Base-by-base conservation (phyloP, 176 grass and related monocot species). In the Lolium multiflorum region DNA sequence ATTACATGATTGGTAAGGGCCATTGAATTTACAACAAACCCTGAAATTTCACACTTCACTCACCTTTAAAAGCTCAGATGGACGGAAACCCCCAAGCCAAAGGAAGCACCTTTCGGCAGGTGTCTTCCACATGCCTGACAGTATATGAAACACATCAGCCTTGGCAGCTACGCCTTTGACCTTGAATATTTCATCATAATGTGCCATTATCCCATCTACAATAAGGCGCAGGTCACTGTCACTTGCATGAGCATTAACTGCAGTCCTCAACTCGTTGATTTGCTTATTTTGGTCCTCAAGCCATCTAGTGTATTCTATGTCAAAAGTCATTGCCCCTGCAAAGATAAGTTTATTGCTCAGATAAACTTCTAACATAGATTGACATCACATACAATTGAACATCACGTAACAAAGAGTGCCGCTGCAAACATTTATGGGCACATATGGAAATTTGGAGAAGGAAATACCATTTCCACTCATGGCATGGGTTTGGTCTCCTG, bases 91-190 rank as follows among this genome's bases (percentile, higher is more conserved):
- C 49, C 89, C 89, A 59, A 91, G 85, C 89, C 89, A 91, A 9
- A 91, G 81, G 85, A 91, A 91, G 85, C 89, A 91, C 81, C 89
- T 87, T 76, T 91, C 85, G 50, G 85, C 89, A 52, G 85, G 89
- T 80, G 89, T 91, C 85, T 91, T 91, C 89, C 89, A 91, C 89
- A 91, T 91, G 85, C 89, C 89, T 61, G 89, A 91, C 79, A 91
- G 89, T 87, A 91, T 91, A 84, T 91, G 89, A 75, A 91, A 91
- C 51, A 91, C 89, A 59, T 91, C 89, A 44, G 89, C 89, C 81
- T 91, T 91, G 2, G 85, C 85, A 83, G 89, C 89, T 41, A 74
- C 84, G 44, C 85, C 89, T 80, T 91, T 91, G 64, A 87, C 68
- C 85, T 87, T 91, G 81, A 84, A 91, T 84, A 84, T 80, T 75